Percentiles rank a stretch among this genome's conserved stretches.
Conservation (phyloP, 352 stramenopile genomes). For the Phytophthora tubulina region DNA sequence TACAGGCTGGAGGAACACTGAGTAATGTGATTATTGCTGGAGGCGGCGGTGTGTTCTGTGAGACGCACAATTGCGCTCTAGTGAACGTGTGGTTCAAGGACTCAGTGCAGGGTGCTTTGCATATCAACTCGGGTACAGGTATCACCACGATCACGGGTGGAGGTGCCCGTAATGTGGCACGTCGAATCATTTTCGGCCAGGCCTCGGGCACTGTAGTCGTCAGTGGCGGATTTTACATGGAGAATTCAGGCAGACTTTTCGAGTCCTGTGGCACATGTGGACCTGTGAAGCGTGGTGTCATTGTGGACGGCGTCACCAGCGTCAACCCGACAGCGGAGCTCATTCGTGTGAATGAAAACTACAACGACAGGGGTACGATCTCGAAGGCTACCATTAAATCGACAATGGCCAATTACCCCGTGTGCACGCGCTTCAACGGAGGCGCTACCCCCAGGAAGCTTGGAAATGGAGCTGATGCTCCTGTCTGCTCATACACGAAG, state of each 20-base stretch:
- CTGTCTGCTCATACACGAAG: conserved; percentile 43
- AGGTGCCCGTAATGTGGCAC: conserved; percentile 53
- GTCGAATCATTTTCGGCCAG: conserved; percentile 58
- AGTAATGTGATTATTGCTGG: conserved; percentile 73
- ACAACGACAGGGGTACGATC: conserved; percentile 69
- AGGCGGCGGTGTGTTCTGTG: conserved; percentile 63
- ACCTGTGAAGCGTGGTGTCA: conserved; percentile 62
- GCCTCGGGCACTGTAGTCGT: conserved; percentile 60
- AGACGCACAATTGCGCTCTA: conserved; percentile 68
- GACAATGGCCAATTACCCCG: conserved; percentile 27
- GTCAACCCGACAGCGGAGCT: conserved; percentile 65
- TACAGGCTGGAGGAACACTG: conserved; percentile 63
- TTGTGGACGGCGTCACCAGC: conserved; percentile 59
- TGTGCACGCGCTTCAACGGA: conserved; percentile 46
- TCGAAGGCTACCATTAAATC: conserved; percentile 55
- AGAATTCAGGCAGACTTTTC: conserved; percentile 56
- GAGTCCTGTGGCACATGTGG: conserved; percentile 75
- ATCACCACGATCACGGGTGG: conserved; percentile 68
- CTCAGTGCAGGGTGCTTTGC: conserved; percentile 60
- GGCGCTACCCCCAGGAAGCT: conserved; percentile 41
- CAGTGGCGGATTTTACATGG: conserved; percentile 62
- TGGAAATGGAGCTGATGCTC: conserved; percentile 33
- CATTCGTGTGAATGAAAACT: conserved; percentile 77
- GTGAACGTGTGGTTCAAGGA: conserved; percentile 70
- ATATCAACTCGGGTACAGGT: conserved; percentile 62